Evolutionary conservation across 1,284 basidiomycete genomes (phyloP).

Genomic region (Phellopilus nigrolimitatus): DNA sequence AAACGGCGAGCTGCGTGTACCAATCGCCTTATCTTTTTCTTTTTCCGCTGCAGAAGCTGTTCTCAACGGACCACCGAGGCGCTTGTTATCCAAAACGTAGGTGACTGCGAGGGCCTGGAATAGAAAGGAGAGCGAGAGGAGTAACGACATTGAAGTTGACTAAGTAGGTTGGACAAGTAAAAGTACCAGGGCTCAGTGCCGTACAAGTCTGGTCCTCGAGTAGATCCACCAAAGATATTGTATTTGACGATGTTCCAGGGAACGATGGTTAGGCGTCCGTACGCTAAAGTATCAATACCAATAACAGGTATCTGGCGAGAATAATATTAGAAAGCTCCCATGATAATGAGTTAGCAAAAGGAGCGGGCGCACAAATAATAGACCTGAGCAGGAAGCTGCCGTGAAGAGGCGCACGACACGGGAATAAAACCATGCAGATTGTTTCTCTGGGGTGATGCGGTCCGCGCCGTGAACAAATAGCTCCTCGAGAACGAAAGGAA

Average conservation of each 20-base stretch:
- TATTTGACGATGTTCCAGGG: constrained; percentile 94
- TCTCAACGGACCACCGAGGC: constrained; percentile 49
- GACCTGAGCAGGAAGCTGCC: constrained; percentile 52
- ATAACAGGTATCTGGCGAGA: constrained; percentile 74
- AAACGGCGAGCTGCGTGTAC: constrained; percentile 64
- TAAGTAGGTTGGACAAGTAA: constrained; percentile 80
- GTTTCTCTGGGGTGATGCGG: constrained; percentile 48
- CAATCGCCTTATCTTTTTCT: constrained; percentile 15
- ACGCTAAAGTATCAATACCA: constrained; percentile 82
- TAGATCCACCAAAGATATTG: constrained; percentile 81
- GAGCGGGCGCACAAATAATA: constrained; percentile 59
- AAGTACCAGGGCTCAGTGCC: constrained; percentile 86
- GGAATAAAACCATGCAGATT: constrained; percentile 50
- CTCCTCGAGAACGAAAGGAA: constrained; percentile 92
- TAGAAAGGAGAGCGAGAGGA: constrained; percentile 73
- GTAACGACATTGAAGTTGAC: constrained; percentile 93
- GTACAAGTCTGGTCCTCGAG: constrained; percentile 86
- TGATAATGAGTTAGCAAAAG: constrained; percentile 2
- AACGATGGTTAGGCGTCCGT: constrained; percentile 74
- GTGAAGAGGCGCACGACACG: constrained; percentile 61
- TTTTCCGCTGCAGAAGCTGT: constrained; percentile 15
- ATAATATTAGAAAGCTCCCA: constrained; percentile 3
- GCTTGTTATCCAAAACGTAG: constrained; percentile 68
- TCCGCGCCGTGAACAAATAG: constrained; percentile 77
- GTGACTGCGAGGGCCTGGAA: constrained; percentile 82